Evolutionary conservation across 176 grass and related monocot genomes (phyloP).

Genomic region (Carex scoparia): DNA sequence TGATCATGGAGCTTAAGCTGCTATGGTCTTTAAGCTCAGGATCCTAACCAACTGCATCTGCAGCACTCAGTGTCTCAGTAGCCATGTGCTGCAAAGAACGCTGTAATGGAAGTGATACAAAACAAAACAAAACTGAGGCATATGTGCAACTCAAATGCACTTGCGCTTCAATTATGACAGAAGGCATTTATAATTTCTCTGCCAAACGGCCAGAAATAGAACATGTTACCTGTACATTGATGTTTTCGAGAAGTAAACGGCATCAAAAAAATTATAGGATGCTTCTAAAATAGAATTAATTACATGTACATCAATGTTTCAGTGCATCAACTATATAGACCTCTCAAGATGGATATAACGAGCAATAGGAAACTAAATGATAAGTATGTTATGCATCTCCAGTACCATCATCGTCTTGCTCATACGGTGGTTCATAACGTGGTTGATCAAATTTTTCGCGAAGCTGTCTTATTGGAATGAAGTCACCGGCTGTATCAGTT

Average conservation of each 20-base stretch:
- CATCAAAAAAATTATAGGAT: background rate
- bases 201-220: background rate
- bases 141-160: background rate
- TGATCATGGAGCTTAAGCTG: background rate
- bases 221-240: background rate
- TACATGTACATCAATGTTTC: background rate
- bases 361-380: background rate
- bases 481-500: slow-evolving; percentile 64
- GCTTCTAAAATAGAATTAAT: background rate
- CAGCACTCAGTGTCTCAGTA: background rate
- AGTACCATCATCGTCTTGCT: slow-evolving; percentile 34
- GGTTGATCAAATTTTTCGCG: slow-evolving; percentile 79
- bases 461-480: slow-evolving; percentile 88
- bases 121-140: background rate
- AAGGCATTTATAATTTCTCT: background rate
- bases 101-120: background rate
- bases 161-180: background rate
- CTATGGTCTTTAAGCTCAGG: background rate
- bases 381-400: slow-evolving; percentile 19
- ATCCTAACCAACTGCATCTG: background rate
- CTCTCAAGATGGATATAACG: background rate
- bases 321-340: background rate
- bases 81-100: background rate
- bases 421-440: slow-evolving; percentile 63
- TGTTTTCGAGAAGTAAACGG: background rate